phyloP scores from a whole-genome alignment of 495 filamentous ascomycete genomes.

The Sordaria brevicollis region DNA sequence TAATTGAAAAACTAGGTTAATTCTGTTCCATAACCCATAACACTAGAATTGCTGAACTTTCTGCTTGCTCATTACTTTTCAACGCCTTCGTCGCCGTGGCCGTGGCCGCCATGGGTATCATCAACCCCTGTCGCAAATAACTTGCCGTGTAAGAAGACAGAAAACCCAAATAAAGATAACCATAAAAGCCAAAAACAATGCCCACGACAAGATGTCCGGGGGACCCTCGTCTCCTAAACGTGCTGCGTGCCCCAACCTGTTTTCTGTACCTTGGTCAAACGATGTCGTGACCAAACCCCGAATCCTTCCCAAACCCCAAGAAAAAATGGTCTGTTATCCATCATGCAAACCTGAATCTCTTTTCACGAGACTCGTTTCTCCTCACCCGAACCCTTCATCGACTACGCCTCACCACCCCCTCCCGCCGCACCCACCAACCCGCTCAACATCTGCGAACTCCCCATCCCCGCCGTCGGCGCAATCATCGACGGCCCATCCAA shows the following conservation, averaged over 20 bases:
- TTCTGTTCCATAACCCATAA: background rate
- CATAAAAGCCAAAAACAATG: background rate
- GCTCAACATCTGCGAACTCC: conserved; percentile 1
- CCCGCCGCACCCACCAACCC: background rate
- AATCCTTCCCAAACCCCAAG: too few relatives aligned
- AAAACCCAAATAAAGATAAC: background rate
- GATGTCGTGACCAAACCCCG: background rate
- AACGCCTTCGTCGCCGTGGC: conserved; percentile 13
- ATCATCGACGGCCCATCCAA: conserved; percentile 33
- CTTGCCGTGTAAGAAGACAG: background rate
- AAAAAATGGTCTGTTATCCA: background rate
- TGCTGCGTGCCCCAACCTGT: background rate
- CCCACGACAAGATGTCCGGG: background rate
- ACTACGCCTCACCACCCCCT: background rate
- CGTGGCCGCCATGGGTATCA: conserved; percentile 13
- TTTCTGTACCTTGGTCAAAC: background rate
- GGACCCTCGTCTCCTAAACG: background rate
- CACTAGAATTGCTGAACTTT: background rate
- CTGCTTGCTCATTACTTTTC: conserved; percentile 2
- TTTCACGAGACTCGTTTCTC: background rate
- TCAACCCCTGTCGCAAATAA: background rate
- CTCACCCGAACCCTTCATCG: background rate
- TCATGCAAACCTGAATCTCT: background rate
- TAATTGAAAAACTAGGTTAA: background rate
- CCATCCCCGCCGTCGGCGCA: background rate